Conservation (phyloP, 345 rosid genomes). For the Bruguiera sexangula region DNA sequence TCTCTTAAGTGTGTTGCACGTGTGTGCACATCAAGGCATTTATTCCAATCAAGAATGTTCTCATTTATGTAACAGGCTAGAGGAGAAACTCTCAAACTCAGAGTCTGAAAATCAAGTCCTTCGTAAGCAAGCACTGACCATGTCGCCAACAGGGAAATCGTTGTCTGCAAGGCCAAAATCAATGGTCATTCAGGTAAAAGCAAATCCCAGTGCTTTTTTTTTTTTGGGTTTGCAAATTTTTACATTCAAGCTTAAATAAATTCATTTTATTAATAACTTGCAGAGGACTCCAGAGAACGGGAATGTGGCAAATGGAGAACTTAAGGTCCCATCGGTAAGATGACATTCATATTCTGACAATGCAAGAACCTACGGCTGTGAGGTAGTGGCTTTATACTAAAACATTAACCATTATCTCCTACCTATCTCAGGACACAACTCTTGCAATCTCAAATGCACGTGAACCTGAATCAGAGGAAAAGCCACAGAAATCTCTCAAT, state of each 20-base stretch:
- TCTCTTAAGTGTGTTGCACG: neutral
- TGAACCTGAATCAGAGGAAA: constrained; percentile 96
- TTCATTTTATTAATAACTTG: constrained; percentile 28
- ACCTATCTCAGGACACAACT: constrained; percentile 54
- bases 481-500: constrained; percentile 90
- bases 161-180: constrained; percentile 65
- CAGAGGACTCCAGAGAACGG: constrained; percentile 96
- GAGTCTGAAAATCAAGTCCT: constrained; percentile 99
- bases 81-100: constrained; percentile 92
- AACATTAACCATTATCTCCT: constrained; percentile 13
- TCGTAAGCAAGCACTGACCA: constrained; percentile 90
- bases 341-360: constrained; percentile 1
- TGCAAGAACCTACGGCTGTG: neutral
- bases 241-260: constrained; percentile 16
- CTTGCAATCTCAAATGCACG: constrained; percentile 51
- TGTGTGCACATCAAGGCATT: neutral
- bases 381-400: constrained; percentile 10
- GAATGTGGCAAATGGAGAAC: constrained; percentile 62
- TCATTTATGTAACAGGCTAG: constrained; percentile 48
- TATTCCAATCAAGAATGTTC: constrained; percentile 9
- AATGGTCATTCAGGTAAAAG: constrained; percentile 62
- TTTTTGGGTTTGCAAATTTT: constrained; percentile 8
- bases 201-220: constrained; percentile 1
- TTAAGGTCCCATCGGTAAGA: constrained; percentile 57
- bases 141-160: constrained; percentile 89